Evolutionary conservation across 78 protist species (phyloP), one percentile per base, ranked within the genome.

Genomic region (Trichosphaerium sp.): DNA sequence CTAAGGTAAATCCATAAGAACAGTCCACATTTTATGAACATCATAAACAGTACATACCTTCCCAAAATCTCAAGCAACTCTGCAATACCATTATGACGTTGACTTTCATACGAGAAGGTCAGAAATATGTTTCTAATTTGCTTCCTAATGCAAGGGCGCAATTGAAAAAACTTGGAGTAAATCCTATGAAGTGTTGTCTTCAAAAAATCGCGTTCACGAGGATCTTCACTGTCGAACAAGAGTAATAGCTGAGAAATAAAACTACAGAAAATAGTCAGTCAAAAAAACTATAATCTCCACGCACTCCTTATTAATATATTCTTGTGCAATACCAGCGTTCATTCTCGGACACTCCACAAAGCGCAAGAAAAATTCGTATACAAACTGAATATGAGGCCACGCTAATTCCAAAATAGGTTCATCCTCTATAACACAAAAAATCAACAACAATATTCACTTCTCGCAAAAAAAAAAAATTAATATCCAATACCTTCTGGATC

Each of bases 121-220:
- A 72, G 80, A 75, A 94, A 87, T 29, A 88, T 75, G 70, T 83
- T 62, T 71, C 70, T 71, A 70, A 94, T 89, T 18, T 90, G 71
- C 18, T 80, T 79, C 31, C 94, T 77, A 58, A 92, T 86, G 65
- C 83, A 91, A 2, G 93, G 83, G 31, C 97, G 82, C 25, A 84
- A 75, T 6, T 80, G 63, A 68, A 93, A 80, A 76, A 90, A 88
- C 52, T 89, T 80, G 8, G 91, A 94, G 79, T 94, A 94, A 39
- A 94, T 84, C 26, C 96, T 64, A 37, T 94, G 98, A 28, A 94
- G 78, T 6, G 89, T 85, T 5, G 98, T 94, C 69, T 94, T 94
- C 10, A 94, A 70, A 73, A 85, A 94, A 69, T 94, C 98, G 25
- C 98, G 75, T 72, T 94, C 98, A 21, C 98, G 79, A 8, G 94